These are phyloP conservation scores for Verticillium nubilum DNA, from an alignment of 2,329 filamentous ascomycete species.

Conservation along the genomic window DNA sequence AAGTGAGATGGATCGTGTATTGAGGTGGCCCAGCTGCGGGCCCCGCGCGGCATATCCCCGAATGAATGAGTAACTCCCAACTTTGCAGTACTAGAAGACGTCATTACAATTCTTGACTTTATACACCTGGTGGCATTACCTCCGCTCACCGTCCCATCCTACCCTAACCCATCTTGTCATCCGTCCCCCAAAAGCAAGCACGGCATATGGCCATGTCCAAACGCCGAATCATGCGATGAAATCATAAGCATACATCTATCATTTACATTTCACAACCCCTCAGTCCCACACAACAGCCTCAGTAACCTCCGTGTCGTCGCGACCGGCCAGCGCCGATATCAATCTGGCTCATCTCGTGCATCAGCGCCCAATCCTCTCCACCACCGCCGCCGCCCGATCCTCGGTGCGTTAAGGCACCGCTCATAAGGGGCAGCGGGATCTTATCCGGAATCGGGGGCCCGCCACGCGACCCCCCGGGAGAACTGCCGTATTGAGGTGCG, in stretches of 20 bases:
- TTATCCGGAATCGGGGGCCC: slow-evolving; percentile 65
- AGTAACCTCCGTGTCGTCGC: slow-evolving; percentile 42
- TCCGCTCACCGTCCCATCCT: not conserved
- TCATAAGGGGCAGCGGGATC: slow-evolving; percentile 51
- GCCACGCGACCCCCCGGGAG: slow-evolving; percentile 15
- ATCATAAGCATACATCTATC: slow-evolving; percentile 1
- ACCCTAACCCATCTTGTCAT: not conserved
- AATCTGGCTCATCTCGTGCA: slow-evolving; percentile 66
- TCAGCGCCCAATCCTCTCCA: slow-evolving; percentile 49
- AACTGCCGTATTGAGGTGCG: slow-evolving; percentile 28
- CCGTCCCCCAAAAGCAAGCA: not conserved
- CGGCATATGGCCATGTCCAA: not conserved
- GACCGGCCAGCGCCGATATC: slow-evolving; percentile 59
- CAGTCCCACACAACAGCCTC: slow-evolving; percentile 4
- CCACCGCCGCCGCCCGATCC: slow-evolving; percentile 25
- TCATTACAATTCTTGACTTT: not conserved
- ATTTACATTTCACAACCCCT: not conserved
- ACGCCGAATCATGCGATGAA: not conserved
- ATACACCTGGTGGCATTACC: not conserved
- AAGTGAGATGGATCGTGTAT: too few species aligned
- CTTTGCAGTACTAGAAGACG: not conserved
- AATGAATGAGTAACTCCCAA: not conserved
- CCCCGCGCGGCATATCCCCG: not conserved
- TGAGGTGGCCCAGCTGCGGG: too few species aligned
- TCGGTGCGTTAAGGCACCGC: slow-evolving; percentile 24